Base-by-base conservation (phyloP, 1,284 basidiomycete species). In the Ceratobasidium sp. region DNA sequence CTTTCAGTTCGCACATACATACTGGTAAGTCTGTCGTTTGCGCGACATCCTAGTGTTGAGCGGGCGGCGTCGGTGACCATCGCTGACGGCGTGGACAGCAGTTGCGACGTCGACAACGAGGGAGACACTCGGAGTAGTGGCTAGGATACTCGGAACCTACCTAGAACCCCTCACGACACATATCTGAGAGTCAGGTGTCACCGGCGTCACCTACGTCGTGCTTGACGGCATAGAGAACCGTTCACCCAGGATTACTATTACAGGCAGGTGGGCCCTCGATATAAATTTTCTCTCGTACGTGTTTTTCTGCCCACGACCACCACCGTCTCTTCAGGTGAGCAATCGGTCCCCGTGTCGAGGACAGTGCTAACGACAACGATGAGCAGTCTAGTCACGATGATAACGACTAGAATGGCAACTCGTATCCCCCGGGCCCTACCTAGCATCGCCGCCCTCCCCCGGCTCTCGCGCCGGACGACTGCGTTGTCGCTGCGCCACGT, bases 171-270 rank as follows among this genome's bases (percentile, higher is more conserved):
- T 11, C 36, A 41, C 4, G 36, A 41, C 11, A 4, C 36, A 41
- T 11, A 41, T 41, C 36, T 41, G 36, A 41, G 36, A 41, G 6
- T 41, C 36, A 11, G n/a, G 64, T 22, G 19, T 36, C 45, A 53
- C 48, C 50, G 53, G 64, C 29, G 48, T 66, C 64, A 56, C 14
- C 50, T 66, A n/a, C 33, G 66, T 72, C 67, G 67, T 60, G 44
- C 67, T 72, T 72, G 67, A 72, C 67, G 67, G 67, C 67, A 72
- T 72, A n/a, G 62, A 64, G 45, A 45, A 59, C 56, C 67, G 50
- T 47, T 44, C 67, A 57, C 67, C 67, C 59, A 45, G 56, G 45
- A 72, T 60, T 72, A 72, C 67, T 60, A 72, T 72, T 72, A 72
- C 54, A 72, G 67, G 67, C 67, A 72, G 67, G 67, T 72, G 67